phyloP scores from a whole-genome alignment of 2,329 filamentous ascomycete genomes.

The Penicillium sp. region DNA sequence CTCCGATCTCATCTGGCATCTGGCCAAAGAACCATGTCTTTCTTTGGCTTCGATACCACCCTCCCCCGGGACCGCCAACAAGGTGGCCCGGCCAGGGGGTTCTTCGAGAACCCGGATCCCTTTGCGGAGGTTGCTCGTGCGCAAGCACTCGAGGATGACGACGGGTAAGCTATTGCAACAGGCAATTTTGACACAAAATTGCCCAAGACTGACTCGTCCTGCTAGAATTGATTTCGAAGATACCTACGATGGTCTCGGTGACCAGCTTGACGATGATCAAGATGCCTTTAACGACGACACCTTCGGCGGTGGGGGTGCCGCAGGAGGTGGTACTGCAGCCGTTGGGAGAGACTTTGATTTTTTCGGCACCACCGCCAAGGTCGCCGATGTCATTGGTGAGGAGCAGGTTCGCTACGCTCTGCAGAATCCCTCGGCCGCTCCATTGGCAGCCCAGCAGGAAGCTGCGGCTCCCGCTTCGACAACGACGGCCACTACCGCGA shows the following conservation, averaged over 20 bases:
- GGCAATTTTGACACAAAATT: background rate
- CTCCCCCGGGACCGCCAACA: constrained; percentile 66
- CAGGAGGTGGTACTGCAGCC: constrained; percentile 47
- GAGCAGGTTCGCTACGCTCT: constrained; percentile 84
- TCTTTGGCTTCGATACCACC: constrained; percentile 82
- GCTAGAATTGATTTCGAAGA: constrained; percentile 85
- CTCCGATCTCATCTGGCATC: constrained; percentile 12
- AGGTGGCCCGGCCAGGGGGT: constrained; percentile 62
- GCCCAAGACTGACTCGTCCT: background rate
- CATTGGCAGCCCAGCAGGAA: constrained; percentile 31
- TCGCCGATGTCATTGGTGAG: constrained; percentile 82
- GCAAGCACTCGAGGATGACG: constrained; percentile 59
- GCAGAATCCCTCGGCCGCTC: constrained; percentile 60
- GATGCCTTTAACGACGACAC: constrained; percentile 98
- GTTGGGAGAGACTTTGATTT: constrained; percentile 97
- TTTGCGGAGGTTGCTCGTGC: constrained; percentile 77
- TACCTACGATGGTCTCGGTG: constrained; percentile 92
- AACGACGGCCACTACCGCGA: constrained; percentile 38
- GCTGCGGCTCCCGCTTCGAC: constrained; percentile 45
- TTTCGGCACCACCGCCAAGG: constrained; percentile 87
- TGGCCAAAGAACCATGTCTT: constrained; percentile 66
- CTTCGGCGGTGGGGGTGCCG: constrained; percentile 59
- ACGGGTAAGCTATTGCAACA: constrained; percentile 52
- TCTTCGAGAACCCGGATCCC: constrained; percentile 83
- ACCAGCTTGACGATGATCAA: constrained; percentile 85